A percentile compares a stretch with the other conserved stretches of the same genome.
Conservation (phyloP, 2,329 filamentous ascomycete genomes). For the Truncatella angustata region DNA sequence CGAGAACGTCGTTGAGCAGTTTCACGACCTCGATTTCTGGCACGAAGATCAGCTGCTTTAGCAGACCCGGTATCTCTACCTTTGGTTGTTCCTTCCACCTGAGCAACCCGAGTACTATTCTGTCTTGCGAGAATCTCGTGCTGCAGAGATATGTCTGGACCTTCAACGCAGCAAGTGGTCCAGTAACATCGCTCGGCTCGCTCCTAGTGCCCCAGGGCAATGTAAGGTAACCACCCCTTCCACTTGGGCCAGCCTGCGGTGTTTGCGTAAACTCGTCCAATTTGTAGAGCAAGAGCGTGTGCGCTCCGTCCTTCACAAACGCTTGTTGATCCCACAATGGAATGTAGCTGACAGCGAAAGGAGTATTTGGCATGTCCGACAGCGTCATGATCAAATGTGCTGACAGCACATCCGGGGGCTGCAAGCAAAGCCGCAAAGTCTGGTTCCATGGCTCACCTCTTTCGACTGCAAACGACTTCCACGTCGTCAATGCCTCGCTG, state of each 20-base stretch:
- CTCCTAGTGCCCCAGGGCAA: conserved; percentile 75
- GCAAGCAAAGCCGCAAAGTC: conserved; percentile 77
- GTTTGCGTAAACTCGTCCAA: conserved; percentile 87
- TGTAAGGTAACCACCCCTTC: conserved; percentile 82
- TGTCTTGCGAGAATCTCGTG: conserved; percentile 91
- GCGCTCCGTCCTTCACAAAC: conserved; percentile 82
- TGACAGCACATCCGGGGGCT: conserved; percentile 74
- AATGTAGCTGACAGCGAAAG: conserved; percentile 90
- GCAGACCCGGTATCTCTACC: conserved; percentile 68
- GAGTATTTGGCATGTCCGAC: conserved; percentile 79
- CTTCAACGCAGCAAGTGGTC: conserved; percentile 75
- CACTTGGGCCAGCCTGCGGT: conserved; percentile 57
- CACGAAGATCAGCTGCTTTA: conserved; percentile 87
- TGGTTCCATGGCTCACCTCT: conserved; percentile 84
- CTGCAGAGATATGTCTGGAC: conserved; percentile 89
- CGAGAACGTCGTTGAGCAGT: conserved; percentile 82
- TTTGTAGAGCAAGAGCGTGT: conserved; percentile 80
- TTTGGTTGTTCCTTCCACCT: conserved; percentile 79
- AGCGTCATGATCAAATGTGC: conserved; percentile 89
- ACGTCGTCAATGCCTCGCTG: conserved; percentile 73
- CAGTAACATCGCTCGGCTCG: conserved; percentile 72
- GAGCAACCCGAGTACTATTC: conserved; percentile 76
- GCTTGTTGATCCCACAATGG: conserved; percentile 91
- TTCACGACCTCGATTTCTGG: conserved; percentile 98
- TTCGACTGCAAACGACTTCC: conserved; percentile 80